Evolutionary conservation across 352 stramenopile genomes (phyloP).

Genomic region (Pythium biforme): DNA sequence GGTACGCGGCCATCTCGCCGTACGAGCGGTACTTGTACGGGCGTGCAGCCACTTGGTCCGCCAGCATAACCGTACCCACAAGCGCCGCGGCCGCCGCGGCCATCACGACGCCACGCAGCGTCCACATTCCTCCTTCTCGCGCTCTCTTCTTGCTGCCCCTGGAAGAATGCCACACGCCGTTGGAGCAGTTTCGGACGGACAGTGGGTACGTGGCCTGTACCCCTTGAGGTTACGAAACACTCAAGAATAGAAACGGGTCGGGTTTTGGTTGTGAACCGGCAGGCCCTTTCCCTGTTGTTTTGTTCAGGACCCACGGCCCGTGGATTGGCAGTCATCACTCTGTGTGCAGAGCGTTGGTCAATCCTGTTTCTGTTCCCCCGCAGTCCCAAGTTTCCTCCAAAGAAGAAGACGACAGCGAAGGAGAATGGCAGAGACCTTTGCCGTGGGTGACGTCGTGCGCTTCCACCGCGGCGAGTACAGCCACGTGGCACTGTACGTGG

Average conservation of each 20-base stretch:
- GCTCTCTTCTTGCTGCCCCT: neutral
- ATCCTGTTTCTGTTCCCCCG: neutral
- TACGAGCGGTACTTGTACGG: conserved; percentile 75
- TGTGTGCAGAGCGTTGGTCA: conserved; percentile 4
- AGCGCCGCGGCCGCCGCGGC: conserved; percentile 7
- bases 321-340: conserved; percentile 8
- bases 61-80: neutral
- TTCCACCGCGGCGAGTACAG: conserved; percentile 65
- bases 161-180: no score
- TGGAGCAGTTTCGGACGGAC: neutral
- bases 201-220: neutral
- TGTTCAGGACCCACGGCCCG: neutral
- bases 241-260: conserved; percentile 1
- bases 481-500: conserved; percentile 58
- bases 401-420: conserved; percentile 10
- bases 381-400: neutral
- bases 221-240: neutral
- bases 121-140: neutral
- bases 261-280: neutral
- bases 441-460: conserved; percentile 53
- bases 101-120: neutral
- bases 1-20: conserved; percentile 54
- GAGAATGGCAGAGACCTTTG: neutral
- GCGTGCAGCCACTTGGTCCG: conserved; percentile 8
- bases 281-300: no score